A percentile compares a stretch with the other conserved stretches of the same genome.
Conservation (phyloP, 345 rosid species). For the Clarkia xantiana region DNA sequence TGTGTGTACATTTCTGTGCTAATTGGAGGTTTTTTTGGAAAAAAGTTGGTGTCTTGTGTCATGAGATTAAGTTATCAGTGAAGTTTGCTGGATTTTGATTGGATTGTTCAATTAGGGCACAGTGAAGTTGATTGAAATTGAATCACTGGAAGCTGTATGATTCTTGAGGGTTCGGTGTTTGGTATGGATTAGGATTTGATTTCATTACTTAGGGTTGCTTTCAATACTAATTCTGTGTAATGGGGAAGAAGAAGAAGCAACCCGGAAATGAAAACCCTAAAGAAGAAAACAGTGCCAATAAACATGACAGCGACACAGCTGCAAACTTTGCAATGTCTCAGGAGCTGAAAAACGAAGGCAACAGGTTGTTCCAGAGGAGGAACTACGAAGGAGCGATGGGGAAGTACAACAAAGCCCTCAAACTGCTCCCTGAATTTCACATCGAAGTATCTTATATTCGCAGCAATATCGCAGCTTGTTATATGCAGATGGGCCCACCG, state of each 20-base stretch:
- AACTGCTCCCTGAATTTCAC: conserved; percentile 59
- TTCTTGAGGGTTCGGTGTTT: conserved; percentile 5
- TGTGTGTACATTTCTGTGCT: not conserved
- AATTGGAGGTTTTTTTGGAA: conserved; percentile 6
- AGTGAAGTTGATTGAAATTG: conserved; percentile 2
- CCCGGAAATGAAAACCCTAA: conserved; percentile 15
- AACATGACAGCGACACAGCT: conserved; percentile 32
- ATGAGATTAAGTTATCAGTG: too few species aligned
- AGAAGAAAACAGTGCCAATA: conserved; percentile 18
- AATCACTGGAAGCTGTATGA: conserved; percentile 8
- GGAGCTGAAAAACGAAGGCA: conserved; percentile 72
- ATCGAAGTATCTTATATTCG: conserved; percentile 47
- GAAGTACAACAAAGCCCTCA: conserved; percentile 67
- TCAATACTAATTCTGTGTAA: conserved; percentile 22
- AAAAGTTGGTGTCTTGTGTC: conserved; percentile 8
- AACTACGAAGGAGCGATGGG: conserved; percentile 61
- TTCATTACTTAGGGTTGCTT: conserved; percentile 6
- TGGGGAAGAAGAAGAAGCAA: conserved; percentile 28
- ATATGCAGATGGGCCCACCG: conserved; percentile 65
- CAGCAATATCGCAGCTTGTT: conserved; percentile 75
- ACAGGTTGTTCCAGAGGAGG: conserved; percentile 65
- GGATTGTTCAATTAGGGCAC: too few species aligned
- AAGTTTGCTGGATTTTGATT: too few species aligned
- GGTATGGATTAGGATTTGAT: conserved; percentile 2
- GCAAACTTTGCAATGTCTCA: conserved; percentile 49